Evolutionary conservation across 371 early-diverging fungal genomes (phyloP).

Genomic region (Circinella umbellata): DNA sequence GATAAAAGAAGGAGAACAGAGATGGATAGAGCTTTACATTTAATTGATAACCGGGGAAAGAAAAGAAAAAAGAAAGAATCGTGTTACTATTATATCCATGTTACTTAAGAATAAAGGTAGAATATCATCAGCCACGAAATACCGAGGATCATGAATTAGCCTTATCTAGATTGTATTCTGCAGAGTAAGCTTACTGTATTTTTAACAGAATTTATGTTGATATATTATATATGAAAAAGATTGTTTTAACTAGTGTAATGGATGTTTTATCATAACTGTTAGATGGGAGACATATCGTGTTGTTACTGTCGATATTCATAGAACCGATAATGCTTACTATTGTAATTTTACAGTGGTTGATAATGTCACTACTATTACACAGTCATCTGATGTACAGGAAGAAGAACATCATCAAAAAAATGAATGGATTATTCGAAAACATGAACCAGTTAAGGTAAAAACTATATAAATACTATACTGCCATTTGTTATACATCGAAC

Average conservation of each 20-base stretch:
- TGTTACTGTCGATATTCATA: conserved; percentile 28
- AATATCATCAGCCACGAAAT: conserved; percentile 11
- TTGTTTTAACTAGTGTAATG: too few relatives aligned
- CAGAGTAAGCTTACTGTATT: conserved; percentile 12
- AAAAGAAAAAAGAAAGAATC: background rate
- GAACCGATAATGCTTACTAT: conserved; percentile 28
- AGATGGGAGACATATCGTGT: conserved; percentile 32
- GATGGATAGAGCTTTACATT: too few relatives aligned
- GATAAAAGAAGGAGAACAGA: background rate
- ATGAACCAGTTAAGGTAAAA: background rate
- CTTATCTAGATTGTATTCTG: conserved; percentile 13
- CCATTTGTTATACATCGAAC: too few relatives aligned
- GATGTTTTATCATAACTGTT: background rate
- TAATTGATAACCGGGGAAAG: background rate
- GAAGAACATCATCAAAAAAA: background rate
- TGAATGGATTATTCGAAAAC: background rate
- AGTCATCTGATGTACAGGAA: background rate
- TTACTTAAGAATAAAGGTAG: conserved; percentile 5
- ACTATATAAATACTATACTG: too few relatives aligned
- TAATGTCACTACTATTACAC: conserved; percentile 17
- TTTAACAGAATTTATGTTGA: background rate
- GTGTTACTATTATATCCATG: background rate
- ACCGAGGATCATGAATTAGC: conserved; percentile 4
- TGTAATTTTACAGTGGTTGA: conserved; percentile 35
- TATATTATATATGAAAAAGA: too few relatives aligned